A percentile compares a stretch with the other conserved stretches of the same genome.
Evolutionary conservation across 2,329 filamentous ascomycete genomes (phyloP).

Genomic region (Pezicula neosporulosa): DNA sequence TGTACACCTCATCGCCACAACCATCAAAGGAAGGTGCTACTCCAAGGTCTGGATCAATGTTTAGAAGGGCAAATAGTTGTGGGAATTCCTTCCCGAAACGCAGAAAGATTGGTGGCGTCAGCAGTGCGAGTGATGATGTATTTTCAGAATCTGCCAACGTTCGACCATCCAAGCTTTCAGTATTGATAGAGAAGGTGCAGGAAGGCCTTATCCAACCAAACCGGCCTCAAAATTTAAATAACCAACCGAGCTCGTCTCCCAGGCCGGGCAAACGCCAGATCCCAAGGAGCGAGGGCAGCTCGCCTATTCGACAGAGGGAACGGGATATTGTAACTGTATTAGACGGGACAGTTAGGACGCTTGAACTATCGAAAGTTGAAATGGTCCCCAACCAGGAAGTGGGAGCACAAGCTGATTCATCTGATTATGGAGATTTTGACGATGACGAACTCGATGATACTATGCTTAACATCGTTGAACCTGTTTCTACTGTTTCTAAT

Average conservation of each 20-base stretch:
- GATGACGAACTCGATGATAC: constrained; percentile 42
- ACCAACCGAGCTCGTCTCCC: constrained; percentile 39
- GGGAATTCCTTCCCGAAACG: constrained; percentile 71
- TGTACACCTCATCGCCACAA: constrained; percentile 69
- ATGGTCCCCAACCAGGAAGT: neutral
- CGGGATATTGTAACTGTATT: neutral
- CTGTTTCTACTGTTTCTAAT: constrained; percentile 27
- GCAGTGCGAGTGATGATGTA: constrained; percentile 36
- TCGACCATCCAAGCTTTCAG: constrained; percentile 52
- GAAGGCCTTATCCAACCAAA: constrained; percentile 38
- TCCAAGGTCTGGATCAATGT: constrained; percentile 39
- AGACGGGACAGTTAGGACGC: no score
- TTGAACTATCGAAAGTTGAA: no score
- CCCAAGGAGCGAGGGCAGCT: constrained; percentile 1
- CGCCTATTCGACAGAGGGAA: constrained; percentile 4
- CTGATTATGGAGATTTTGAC: constrained; percentile 41
- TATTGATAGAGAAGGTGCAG: constrained; percentile 65
- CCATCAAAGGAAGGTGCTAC: constrained; percentile 41
- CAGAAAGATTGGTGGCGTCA: constrained; percentile 42
- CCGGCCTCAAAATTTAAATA: constrained; percentile 1
- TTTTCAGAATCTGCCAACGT: constrained; percentile 36
- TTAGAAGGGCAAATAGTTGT: constrained; percentile 66
- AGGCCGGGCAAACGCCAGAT: constrained; percentile 20
- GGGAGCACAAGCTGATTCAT: constrained; percentile 11
- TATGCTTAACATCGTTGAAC: constrained; percentile 51